Percentiles rank a stretch among this genome's conserved stretches.
Evolutionary conservation across 2,329 filamentous ascomycete species (phyloP).

Genomic region (Diaporthe helianthi): DNA sequence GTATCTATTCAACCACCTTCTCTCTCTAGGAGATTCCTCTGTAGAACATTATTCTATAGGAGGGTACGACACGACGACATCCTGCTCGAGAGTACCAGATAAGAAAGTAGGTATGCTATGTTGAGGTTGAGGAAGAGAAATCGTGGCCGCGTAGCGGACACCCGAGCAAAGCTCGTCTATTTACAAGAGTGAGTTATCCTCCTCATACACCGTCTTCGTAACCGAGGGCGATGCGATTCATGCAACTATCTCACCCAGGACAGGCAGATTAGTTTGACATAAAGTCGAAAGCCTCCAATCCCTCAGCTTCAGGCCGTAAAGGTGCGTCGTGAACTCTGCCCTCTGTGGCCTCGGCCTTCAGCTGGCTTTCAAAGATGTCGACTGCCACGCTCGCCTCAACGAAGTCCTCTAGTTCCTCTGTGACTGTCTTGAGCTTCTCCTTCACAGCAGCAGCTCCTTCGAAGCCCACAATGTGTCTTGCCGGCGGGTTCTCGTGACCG

Average conservation of each 20-base stretch:
- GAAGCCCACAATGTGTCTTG: constrained; percentile 89
- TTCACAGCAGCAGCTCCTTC: constrained; percentile 89
- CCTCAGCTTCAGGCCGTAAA: constrained; percentile 29
- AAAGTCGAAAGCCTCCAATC: constrained; percentile 21
- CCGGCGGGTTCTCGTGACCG: constrained; percentile 93
- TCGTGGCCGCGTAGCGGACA: too few species aligned
- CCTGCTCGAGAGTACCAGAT: too few species aligned
- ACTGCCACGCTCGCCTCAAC: constrained; percentile 87
- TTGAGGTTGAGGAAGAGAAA: too few species aligned
- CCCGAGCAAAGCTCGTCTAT: too few species aligned
- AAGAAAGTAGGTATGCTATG: too few species aligned
- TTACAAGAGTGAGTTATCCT: background rate
- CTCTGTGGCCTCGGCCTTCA: constrained; percentile 58
- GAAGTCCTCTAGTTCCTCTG: constrained; percentile 95
- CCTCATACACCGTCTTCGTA: background rate
- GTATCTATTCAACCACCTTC: too few species aligned
- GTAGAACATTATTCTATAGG: too few species aligned
- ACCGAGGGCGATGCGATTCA: background rate
- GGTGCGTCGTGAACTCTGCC: constrained; percentile 42
- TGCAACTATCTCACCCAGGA: background rate
- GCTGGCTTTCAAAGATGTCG: constrained; percentile 71
- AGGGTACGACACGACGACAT: too few species aligned
- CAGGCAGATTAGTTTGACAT: constrained; percentile 11
- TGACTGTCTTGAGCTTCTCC: constrained; percentile 95
- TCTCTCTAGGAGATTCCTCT: too few species aligned